Conservation (phyloP, 2,329 filamentous ascomycete genomes). For the Colletotrichum euphorbiae region DNA sequence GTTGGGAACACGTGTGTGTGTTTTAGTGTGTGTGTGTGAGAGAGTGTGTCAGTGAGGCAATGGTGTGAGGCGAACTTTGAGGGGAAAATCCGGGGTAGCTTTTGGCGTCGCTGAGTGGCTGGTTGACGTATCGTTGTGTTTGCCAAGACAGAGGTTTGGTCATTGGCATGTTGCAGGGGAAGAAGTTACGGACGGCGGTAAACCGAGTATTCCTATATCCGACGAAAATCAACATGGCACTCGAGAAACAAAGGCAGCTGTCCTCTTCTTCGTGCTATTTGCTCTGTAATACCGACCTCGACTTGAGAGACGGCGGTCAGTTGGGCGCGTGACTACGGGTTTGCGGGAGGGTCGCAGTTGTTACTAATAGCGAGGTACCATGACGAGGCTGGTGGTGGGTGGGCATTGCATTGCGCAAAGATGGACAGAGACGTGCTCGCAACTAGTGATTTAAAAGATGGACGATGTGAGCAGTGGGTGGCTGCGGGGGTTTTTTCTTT, state of each 20-base stretch:
- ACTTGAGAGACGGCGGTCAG: neutral
- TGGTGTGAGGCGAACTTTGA: neutral
- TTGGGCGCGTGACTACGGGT: slow-evolving; percentile 22
- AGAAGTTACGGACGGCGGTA: too few relatives aligned
- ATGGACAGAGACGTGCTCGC: slow-evolving; percentile 12
- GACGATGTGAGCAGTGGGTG: neutral
- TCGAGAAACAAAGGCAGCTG: neutral
- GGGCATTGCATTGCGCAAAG: slow-evolving; percentile 5
- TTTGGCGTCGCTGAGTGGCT: slow-evolving; percentile 28
- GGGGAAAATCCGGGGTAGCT: slow-evolving; percentile 35
- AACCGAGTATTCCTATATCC: too few relatives aligned
- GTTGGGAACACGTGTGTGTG: neutral
- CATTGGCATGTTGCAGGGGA: slow-evolving; percentile 10
- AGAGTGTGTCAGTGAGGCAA: neutral
- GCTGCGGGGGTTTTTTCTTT: neutral
- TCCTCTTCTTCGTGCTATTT: neutral
- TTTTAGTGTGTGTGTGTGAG: neutral
- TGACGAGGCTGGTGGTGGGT: neutral
- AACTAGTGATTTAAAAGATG: neutral
- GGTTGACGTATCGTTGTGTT: slow-evolving; percentile 4
- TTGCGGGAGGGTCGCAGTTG: neutral
- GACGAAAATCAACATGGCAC: neutral
- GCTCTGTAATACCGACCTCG: neutral
- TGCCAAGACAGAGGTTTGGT: neutral
- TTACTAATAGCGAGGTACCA: slow-evolving; percentile 23